These are phyloP conservation scores for Inga oerstediana DNA, from an alignment of 306 rosid genomes.

Conservation along the genomic window DNA sequence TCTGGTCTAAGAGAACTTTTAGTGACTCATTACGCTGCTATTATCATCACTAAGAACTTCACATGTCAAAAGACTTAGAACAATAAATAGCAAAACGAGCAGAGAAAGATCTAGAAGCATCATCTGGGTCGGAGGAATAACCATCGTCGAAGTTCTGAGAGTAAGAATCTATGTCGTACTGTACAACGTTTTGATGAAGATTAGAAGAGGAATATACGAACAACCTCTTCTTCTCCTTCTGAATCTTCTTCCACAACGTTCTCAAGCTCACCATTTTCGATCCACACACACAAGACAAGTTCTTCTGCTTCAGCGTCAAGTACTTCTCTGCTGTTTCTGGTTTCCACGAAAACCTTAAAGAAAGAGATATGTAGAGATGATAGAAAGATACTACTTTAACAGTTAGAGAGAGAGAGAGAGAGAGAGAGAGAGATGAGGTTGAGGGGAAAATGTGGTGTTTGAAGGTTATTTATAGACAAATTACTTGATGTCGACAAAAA, in stretches of 20 bases:
- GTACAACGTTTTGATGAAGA: slow-evolving; percentile 10
- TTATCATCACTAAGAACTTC: too few relatives aligned
- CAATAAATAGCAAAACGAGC: slow-evolving; percentile 60
- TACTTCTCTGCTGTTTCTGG: not conserved
- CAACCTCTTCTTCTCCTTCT: slow-evolving; percentile 50
- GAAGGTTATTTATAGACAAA: not conserved
- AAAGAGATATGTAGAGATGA: too few relatives aligned
- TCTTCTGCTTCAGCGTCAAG: not conserved
- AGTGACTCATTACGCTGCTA: not conserved
- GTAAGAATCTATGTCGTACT: slow-evolving; percentile 58
- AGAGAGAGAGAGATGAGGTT: not conserved
- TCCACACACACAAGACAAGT: not conserved
- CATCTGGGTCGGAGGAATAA: slow-evolving; percentile 49
- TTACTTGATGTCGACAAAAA: not conserved
- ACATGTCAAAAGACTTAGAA: not conserved
- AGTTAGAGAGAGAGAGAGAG: not conserved
- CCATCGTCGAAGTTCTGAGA: slow-evolving; percentile 70
- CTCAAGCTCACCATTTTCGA: slow-evolving; percentile 45
- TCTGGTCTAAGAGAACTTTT: not conserved
- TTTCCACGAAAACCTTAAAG: not conserved
- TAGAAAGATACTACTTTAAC: not conserved
- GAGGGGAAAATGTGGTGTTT: not conserved
- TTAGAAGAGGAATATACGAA: too few relatives aligned
- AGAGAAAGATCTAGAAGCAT: slow-evolving; percentile 60
- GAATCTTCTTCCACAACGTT: slow-evolving; percentile 55